phyloP scores from a whole-genome alignment of 179 eudicot species.

The Drosera spatulata region DNA sequence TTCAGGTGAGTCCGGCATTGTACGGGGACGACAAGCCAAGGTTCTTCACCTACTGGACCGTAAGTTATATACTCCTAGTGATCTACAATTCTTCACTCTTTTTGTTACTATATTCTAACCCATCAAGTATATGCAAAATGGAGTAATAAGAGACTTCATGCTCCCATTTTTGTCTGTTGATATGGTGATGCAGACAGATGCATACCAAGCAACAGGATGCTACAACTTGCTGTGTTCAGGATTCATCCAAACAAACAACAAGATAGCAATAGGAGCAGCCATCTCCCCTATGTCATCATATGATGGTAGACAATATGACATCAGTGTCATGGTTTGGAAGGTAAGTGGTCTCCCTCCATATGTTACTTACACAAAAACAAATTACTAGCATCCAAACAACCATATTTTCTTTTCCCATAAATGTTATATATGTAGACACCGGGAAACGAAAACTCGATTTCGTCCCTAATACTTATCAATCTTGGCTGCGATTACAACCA shows the following conservation, averaged over 20 bases:
- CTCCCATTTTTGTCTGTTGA: too few relatives aligned
- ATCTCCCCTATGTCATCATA: conserved; percentile 50
- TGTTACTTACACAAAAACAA: too few relatives aligned
- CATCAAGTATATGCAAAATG: too few relatives aligned
- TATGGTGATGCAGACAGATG: conserved; percentile 31
- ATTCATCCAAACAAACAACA: conserved; percentile 49
- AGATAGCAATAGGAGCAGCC: conserved; percentile 58
- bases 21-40: conserved; percentile 55
- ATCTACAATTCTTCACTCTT: too few relatives aligned
- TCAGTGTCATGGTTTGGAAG: conserved; percentile 46
- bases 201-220: conserved; percentile 63
- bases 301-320: conserved; percentile 49
- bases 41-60: conserved; percentile 70
- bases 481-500: too few relatives aligned
- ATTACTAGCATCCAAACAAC: too few relatives aligned
- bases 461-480: too few relatives aligned
- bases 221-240: conserved; percentile 63
- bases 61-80: conserved; percentile 11
- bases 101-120: too few relatives aligned
- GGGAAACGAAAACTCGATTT: too few relatives aligned
- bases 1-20: conserved; percentile 54
- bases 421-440: too few relatives aligned
- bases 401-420: too few relatives aligned
- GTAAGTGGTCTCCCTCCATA: background rate
- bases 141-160: too few relatives aligned